Evolutionary conservation across 306 rosid genomes (phyloP).

Genomic region (Acacia crassicarpa): DNA sequence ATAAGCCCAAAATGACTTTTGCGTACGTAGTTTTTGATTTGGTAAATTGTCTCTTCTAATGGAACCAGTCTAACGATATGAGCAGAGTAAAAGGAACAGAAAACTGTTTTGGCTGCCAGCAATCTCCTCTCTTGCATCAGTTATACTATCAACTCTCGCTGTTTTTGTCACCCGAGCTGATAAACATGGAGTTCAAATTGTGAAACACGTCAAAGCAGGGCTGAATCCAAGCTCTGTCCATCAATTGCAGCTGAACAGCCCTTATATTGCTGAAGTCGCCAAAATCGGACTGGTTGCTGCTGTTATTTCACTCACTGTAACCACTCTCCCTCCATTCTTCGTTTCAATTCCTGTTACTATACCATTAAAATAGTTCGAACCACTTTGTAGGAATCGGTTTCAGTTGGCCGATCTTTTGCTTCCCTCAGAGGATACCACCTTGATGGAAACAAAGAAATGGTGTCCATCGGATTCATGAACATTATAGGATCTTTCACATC

Average conservation of each 20-base stretch:
- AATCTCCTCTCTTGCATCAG: slow-evolving; percentile 61
- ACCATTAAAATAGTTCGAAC: not conserved
- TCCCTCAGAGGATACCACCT: slow-evolving; percentile 56
- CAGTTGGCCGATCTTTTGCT: slow-evolving; percentile 63
- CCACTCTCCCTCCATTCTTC: not conserved
- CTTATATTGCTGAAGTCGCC: slow-evolving; percentile 42
- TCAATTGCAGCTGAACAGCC: slow-evolving; percentile 43
- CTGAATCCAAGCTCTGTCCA: slow-evolving; percentile 59
- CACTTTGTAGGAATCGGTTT: slow-evolving; percentile 55
- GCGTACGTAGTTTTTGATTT: not conserved
- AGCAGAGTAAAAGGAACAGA: slow-evolving; percentile 54
- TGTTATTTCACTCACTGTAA: slow-evolving; percentile 61
- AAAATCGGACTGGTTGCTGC: slow-evolving; percentile 58
- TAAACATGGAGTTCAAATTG: slow-evolving; percentile 50
- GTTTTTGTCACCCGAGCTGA: slow-evolving; percentile 57
- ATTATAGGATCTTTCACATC: slow-evolving; percentile 65
- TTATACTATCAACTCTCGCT: slow-evolving; percentile 51
- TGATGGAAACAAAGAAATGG: slow-evolving; percentile 74
- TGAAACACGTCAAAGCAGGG: slow-evolving; percentile 61
- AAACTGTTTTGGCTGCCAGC: slow-evolving; percentile 69
- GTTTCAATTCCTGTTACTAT: not conserved
- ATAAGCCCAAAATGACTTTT: not conserved
- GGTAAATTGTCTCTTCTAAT: not conserved
- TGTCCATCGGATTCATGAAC: slow-evolving; percentile 67
- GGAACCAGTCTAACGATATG: not conserved